These are phyloP conservation scores for Moesziomyces globuligerus DNA, from an alignment of 1,284 basidiomycete genomes.

Conservation along the genomic window DNA sequence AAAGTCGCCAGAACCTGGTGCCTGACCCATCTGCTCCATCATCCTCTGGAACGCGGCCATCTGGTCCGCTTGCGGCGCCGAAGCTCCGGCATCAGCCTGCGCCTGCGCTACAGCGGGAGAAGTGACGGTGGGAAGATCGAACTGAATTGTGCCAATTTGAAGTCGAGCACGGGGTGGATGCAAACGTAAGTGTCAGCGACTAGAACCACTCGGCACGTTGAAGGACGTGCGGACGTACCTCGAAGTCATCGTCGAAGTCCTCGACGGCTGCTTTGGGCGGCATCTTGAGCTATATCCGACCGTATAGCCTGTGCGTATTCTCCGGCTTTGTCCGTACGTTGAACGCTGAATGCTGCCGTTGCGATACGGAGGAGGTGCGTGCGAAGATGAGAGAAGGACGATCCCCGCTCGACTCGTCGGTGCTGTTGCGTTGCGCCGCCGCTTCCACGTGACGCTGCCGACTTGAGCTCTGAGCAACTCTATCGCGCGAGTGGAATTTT, in stretches of 20 bases:
- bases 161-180: neutral
- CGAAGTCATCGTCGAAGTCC: slow-evolving; percentile 67
- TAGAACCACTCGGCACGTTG: too few relatives aligned
- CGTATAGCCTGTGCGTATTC: neutral
- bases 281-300: slow-evolving; percentile 18
- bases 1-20: slow-evolving; percentile 37
- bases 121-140: slow-evolving; percentile 55
- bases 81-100: slow-evolving; percentile 6
- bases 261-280: slow-evolving; percentile 59
- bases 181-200: slow-evolving; percentile 1
- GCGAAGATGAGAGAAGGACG: too few relatives aligned
- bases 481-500: slow-evolving; percentile 41
- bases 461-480: too few relatives aligned
- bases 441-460: neutral
- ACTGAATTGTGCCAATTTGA: slow-evolving; percentile 27
- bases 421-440: neutral
- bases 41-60: slow-evolving; percentile 59
- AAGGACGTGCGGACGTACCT: too few relatives aligned
- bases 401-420: neutral
- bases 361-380: too few relatives aligned
- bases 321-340: too few relatives aligned
- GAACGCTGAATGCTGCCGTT: too few relatives aligned
- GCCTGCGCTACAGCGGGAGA: slow-evolving; percentile 40
- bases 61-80: slow-evolving; percentile 44
- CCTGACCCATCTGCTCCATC: slow-evolving; percentile 60